These are phyloP conservation scores for Exutisphaerella laricina DNA, from an alignment of 2,329 filamentous ascomycete genomes.

Conservation along the genomic window DNA sequence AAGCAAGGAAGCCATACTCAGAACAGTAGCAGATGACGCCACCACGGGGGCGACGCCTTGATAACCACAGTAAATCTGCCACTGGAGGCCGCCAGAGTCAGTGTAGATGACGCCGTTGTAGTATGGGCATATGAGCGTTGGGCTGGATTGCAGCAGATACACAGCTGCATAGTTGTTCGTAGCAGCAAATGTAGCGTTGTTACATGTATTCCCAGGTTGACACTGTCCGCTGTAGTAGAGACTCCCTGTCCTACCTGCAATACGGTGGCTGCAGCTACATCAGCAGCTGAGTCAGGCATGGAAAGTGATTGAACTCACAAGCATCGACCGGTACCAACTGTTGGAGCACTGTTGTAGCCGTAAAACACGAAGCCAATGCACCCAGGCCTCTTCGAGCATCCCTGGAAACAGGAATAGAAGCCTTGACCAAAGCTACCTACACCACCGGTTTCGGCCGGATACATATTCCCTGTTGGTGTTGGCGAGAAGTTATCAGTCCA, in stretches of 20 bases:
- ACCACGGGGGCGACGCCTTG: background rate
- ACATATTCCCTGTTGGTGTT: background rate
- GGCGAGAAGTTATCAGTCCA: background rate
- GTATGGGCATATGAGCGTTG: slow-evolving; percentile 2
- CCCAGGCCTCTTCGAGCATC: slow-evolving; percentile 1
- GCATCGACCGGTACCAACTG: background rate
- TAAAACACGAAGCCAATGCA: slow-evolving; percentile 2
- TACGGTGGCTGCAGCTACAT: too few species aligned
- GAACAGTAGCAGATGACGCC: too few species aligned
- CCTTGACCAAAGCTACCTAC: background rate
- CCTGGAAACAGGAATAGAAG: slow-evolving; percentile 1
- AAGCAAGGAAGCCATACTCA: too few species aligned
- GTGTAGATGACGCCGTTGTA: slow-evolving; percentile 2
- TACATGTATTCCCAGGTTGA: background rate
- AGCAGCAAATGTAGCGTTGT: background rate
- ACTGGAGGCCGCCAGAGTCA: background rate
- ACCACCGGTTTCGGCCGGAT: background rate
- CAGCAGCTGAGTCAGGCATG: background rate
- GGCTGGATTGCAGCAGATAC: slow-evolving; percentile 4
- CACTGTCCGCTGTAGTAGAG: slow-evolving; percentile 1
- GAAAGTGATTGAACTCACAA: background rate
- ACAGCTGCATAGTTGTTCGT: slow-evolving; percentile 1
- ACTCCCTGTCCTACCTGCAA: too few species aligned
- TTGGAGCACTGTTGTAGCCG: background rate
- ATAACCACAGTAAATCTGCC: slow-evolving; percentile 3